phyloP scores from a whole-genome alignment of 805 yeast genomes.

The Phaffomyces opuntiae region DNA sequence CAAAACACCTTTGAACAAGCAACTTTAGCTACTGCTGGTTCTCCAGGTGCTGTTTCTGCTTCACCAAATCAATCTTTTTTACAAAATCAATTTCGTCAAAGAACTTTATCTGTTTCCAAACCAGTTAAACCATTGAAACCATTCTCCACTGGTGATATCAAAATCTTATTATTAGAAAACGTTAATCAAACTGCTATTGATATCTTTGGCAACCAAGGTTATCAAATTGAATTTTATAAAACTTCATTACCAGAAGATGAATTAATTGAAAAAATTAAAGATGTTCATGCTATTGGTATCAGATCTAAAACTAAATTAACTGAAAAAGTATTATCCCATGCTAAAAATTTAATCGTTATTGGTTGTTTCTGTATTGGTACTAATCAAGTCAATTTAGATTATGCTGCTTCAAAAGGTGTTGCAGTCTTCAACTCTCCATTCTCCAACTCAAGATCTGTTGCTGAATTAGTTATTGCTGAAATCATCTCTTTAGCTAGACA shows the following conservation, averaged over 20 bases:
- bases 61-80: slow-evolving; percentile 74
- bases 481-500: slow-evolving; percentile 92
- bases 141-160: slow-evolving; percentile 91
- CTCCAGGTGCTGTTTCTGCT: slow-evolving; percentile 71
- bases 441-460: slow-evolving; percentile 97
- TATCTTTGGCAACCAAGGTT: slow-evolving; percentile 83
- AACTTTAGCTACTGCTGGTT: slow-evolving; percentile 34
- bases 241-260: slow-evolving; percentile 87
- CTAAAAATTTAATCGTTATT: slow-evolving; percentile 80
- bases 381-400: slow-evolving; percentile 91
- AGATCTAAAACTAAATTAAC: slow-evolving; percentile 94
- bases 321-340: slow-evolving; percentile 70
- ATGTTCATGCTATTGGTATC: slow-evolving; percentile 95
- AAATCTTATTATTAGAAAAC: slow-evolving; percentile 84
- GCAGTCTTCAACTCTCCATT: slow-evolving; percentile 98
- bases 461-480: slow-evolving; percentile 95
- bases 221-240: slow-evolving; percentile 93
- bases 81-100: slow-evolving; percentile 34
- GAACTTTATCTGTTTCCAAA: slow-evolving; percentile 34
- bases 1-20: slow-evolving; percentile 52
- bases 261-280: slow-evolving; percentile 85
- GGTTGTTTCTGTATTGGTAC: slow-evolving; percentile 99
- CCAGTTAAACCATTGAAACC: slow-evolving; percentile 81
- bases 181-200: slow-evolving; percentile 89
- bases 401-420: slow-evolving; percentile 87